These are phyloP conservation scores for Candida xyloterini DNA, from an alignment of 805 yeast species.

Conservation along the genomic window DNA sequence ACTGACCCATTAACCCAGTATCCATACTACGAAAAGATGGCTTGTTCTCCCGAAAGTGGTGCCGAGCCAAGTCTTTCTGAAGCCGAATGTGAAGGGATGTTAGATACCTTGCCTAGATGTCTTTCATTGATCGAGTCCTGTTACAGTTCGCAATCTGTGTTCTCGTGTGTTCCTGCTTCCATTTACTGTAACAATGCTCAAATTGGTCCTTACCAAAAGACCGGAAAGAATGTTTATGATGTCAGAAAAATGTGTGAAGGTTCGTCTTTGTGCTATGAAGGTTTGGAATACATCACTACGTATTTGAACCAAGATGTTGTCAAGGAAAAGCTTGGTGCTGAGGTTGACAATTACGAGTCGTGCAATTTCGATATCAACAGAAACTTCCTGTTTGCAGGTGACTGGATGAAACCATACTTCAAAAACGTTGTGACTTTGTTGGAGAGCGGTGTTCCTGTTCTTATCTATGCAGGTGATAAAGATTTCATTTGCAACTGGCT, in stretches of 20 bases:
- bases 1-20: conserved; percentile 82
- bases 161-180: conserved; percentile 62
- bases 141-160: conserved; percentile 54
- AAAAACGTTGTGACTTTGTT: conserved; percentile 55
- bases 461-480: conserved; percentile 92
- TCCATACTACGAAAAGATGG: conserved; percentile 85
- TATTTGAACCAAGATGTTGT: conserved; percentile 55
- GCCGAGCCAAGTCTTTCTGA: conserved; percentile 68
- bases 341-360: conserved; percentile 45
- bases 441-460: conserved; percentile 69
- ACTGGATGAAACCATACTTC: conserved; percentile 65
- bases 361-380: conserved; percentile 50
- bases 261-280: conserved; percentile 52
- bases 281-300: conserved; percentile 45
- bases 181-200: conserved; percentile 62
- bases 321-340: conserved; percentile 56
- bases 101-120: conserved; percentile 61
- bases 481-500: conserved; percentile 93
- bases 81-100: conserved; percentile 68
- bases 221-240: conserved; percentile 64
- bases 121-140: conserved; percentile 59
- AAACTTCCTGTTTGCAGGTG: conserved; percentile 57
- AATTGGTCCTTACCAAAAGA: conserved; percentile 54
- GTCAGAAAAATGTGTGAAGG: conserved; percentile 53
- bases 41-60: conserved; percentile 83